Base-by-base conservation (phyloP, 2,329 filamentous ascomycete species). In the Capronia americana region DNA sequence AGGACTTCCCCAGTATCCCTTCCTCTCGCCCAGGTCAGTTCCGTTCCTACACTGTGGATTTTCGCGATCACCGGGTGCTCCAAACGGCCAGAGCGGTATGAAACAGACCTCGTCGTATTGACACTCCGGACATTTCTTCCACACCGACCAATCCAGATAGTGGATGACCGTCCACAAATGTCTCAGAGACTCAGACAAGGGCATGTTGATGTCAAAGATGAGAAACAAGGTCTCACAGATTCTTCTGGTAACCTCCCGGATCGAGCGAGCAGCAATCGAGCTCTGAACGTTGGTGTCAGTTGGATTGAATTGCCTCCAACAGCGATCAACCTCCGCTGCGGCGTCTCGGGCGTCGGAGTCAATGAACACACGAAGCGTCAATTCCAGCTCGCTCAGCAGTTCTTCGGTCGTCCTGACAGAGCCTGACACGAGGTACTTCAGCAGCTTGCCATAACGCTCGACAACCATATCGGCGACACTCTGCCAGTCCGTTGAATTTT, bases 31-130 rank as follows among this genome's bases (percentile, higher is more conserved):
- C n/a, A 63, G 17, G 17, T 67, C 64, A 11, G 64, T 70, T 5
- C 69, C 72, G 71, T 78, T 75, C 58, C 73, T 71, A 63, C 85
- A 87, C 38, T 74, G 73, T 5, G 85, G 85, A 50, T 77, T 73
- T 34, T 79, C 80, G 70, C 87, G 85, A 72, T 90, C 87, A 28
- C 86, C 80, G 0, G 77, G 72, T 0, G 76, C 79, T 0, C 87
- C 87, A 73, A 83, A 79, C 0, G 87, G 88, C 87, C 87, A 90
- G 72, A 90, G 88, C 1, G 87, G 86, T n/a, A 89, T 79, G 54
- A 86, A 82, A 67, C 87, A 87, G 2, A 88, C 75, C 74, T 90
- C 83, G 53, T 85, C 80, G 7, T 80, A 78, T 0, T 71, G 75
- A 72, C 88, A 90, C 14, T 64, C 50, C 12, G 55, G 50, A 59